These are phyloP conservation scores for Moesziomyces sp. DNA, from an alignment of 1,284 basidiomycete genomes.

Conservation along the genomic window DNA sequence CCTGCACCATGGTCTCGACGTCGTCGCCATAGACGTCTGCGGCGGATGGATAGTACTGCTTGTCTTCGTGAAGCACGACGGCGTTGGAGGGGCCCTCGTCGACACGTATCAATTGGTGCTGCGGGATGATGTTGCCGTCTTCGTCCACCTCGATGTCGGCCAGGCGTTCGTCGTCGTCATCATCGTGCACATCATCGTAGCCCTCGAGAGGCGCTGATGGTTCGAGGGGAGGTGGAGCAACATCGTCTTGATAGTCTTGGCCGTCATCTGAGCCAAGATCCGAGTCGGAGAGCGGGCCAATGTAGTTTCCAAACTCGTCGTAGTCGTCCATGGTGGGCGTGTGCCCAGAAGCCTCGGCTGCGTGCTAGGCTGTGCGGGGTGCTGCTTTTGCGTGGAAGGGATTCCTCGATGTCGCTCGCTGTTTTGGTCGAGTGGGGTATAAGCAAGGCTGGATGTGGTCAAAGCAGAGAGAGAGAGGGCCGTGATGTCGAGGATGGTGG, in stretches of 20 bases:
- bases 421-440: constrained; percentile 9
- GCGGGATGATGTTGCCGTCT: constrained; percentile 68
- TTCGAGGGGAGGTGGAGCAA: constrained; percentile 16
- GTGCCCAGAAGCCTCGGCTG: not conserved
- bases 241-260: constrained; percentile 8
- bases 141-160: constrained; percentile 68
- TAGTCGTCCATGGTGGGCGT: constrained; percentile 60
- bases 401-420: too few species aligned
- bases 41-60: constrained; percentile 96
- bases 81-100: constrained; percentile 76
- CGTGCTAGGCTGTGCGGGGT: too few species aligned
- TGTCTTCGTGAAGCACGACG: constrained; percentile 94
- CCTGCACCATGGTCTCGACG: constrained; percentile 96
- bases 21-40: constrained; percentile 90
- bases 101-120: constrained; percentile 59
- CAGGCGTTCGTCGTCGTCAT: constrained; percentile 12
- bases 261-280: constrained; percentile 53
- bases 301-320: constrained; percentile 68
- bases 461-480: not conserved
- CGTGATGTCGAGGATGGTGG: not conserved
- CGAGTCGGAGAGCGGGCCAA: constrained; percentile 65
- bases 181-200: constrained; percentile 75
- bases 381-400: too few species aligned
- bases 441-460: constrained; percentile 5
- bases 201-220: constrained; percentile 74